Conservation (phyloP, 768 basidiomycete species). For the Termitomyces heimii region DNA sequence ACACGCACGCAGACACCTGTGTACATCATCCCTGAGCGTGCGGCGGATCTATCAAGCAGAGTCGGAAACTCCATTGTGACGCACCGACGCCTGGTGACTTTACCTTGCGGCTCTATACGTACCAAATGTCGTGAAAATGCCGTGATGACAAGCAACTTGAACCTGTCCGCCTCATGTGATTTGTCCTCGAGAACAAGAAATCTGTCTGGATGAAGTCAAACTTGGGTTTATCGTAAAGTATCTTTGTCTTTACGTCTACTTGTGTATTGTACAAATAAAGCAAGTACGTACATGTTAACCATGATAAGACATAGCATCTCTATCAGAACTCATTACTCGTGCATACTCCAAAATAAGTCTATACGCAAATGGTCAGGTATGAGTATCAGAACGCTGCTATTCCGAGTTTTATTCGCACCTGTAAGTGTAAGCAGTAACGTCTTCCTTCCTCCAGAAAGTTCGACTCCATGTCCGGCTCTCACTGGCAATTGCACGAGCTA, state of each 20-base stretch:
- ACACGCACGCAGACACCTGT: conserved; percentile 17
- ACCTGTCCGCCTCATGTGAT: not conserved
- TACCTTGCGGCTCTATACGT: not conserved
- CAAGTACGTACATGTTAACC: not conserved
- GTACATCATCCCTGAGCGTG: conserved; percentile 18
- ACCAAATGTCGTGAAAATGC: not conserved
- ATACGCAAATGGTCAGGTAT: not conserved
- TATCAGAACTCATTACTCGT: conserved; percentile 22
- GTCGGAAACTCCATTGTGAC: not conserved
- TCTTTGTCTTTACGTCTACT: not conserved
- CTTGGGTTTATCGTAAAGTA: not conserved
- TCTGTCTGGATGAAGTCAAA: too few species aligned
- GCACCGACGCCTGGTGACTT: not conserved
- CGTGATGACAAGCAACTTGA: not conserved
- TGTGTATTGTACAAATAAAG: conserved; percentile 17
- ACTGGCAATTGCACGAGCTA: conserved; percentile 27
- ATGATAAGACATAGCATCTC: conserved; percentile 22
- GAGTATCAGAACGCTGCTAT: not conserved
- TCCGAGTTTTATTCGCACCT: conserved; percentile 23
- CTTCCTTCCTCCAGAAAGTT: conserved; percentile 41
- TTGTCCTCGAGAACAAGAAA: not conserved
- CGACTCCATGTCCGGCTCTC: conserved; percentile 26
- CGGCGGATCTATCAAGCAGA: conserved; percentile 17
- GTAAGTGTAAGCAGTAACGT: conserved; percentile 42
- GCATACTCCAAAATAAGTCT: conserved; percentile 25